Evolutionary conservation across 306 rosid genomes (phyloP), one percentile per base, ranked within the genome.

Genomic region (Betula pendula): DNA sequence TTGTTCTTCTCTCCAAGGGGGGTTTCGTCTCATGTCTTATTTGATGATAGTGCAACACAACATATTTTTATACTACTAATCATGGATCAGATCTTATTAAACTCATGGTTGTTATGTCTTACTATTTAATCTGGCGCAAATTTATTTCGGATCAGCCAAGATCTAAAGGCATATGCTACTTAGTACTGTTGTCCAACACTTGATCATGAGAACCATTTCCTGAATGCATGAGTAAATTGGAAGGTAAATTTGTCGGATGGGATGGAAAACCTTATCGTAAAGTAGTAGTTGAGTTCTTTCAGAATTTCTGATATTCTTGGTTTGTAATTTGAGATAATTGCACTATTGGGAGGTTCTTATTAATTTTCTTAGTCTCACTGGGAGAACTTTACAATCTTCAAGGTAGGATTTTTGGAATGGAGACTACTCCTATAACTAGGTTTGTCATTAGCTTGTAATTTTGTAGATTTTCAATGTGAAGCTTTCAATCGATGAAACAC

Each of bases 281-380:
- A 25, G 33, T 25, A 59, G 6, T 59, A 25, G 17, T 11, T 58
- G 38, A 58, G 63, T 2, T 56, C 31, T 19, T n/a, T 27, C 17
- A 59, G n/a, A 78, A 84, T 72, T 65, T 73, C 68, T 70, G 72
- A 52, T 72, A 10, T 70, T 77, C 87, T 80, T 78, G 70, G 83
- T 68, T 59, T 82, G 50, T 31, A 25, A 53, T 59, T 81, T 52
- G 80, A 72, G 89, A 81, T 79, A 83, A 79, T 82, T 65, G 44
- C 78, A 78, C 86, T 2, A 81, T 68, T 73, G 73, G 90, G 80
- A 76, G 84, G 73, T 81, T 73, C 75, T 86, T 9, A 70, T 78
- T 59, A 77, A 59, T 77, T 59, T 67, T 82, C 74, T 53, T 35
- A 29, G 77, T 81, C 62, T 53, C 68, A 22, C 74, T 68, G 68